Conservation (phyloP, 129 eudicot species). For the Flaveria ramosissima region DNA sequence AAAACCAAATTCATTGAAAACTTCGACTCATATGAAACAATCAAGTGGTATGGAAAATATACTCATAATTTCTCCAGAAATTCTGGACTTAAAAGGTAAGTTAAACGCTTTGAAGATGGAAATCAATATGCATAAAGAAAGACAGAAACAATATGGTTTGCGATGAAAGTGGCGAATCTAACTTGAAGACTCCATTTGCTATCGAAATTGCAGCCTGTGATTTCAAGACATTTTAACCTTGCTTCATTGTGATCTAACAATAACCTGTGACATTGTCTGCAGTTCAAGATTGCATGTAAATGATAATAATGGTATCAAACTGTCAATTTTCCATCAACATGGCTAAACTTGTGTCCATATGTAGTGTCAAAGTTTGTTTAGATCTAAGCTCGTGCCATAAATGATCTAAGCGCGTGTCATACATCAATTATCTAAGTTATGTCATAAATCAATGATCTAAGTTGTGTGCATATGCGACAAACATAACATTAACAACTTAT, state of each 20-base stretch:
- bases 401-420: not conserved
- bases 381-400: not conserved
- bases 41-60: slow-evolving; percentile 21
- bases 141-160: slow-evolving; percentile 14
- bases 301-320: slow-evolving; percentile 10
- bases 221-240: not conserved
- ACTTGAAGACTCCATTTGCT: slow-evolving; percentile 9
- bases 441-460: no score
- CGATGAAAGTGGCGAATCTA: not conserved
- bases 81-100: slow-evolving; percentile 39
- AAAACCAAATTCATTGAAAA: slow-evolving; percentile 22
- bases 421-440: not conserved
- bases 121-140: slow-evolving; percentile 30
- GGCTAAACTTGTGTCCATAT: not conserved
- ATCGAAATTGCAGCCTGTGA: not conserved
- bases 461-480: not conserved
- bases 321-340: not conserved
- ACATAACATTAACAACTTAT: slow-evolving; percentile 10
- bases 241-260: not conserved
- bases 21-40: slow-evolving; percentile 1
- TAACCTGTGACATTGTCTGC: not conserved
- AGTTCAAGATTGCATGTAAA: not conserved
- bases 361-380: not conserved
- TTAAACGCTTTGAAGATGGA: slow-evolving; percentile 37
- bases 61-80: slow-evolving; percentile 27